These are phyloP conservation scores for Salvia miltiorrhiza DNA, from an alignment of 257 asterid species.

Conservation along the genomic window DNA sequence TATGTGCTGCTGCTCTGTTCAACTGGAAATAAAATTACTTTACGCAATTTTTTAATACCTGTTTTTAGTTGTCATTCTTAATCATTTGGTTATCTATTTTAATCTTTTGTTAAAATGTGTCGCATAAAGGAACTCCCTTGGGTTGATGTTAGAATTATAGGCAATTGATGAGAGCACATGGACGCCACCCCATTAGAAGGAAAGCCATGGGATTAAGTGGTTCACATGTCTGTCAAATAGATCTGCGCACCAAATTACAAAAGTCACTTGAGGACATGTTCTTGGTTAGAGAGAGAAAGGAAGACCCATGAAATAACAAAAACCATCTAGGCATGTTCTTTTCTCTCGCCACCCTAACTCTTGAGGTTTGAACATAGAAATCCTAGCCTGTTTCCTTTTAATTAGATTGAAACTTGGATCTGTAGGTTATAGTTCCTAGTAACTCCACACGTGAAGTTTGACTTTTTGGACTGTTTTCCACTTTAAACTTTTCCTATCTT, in stretches of 20 bases:
- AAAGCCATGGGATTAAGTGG: slow-evolving; percentile 40
- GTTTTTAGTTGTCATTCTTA: slow-evolving; percentile 33
- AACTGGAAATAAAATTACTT: slow-evolving; percentile 18
- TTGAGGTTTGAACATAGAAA: slow-evolving; percentile 24
- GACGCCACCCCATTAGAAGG: slow-evolving; percentile 52
- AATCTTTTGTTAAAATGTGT: slow-evolving; percentile 19
- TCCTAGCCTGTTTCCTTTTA: slow-evolving; percentile 28
- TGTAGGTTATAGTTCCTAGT: slow-evolving; percentile 34
- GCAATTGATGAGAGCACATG: slow-evolving; percentile 60
- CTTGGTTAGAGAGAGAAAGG: slow-evolving; percentile 16
- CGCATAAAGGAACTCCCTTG: slow-evolving; percentile 19
- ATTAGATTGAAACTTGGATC: slow-evolving; percentile 32
- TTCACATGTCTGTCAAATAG: slow-evolving; percentile 68
- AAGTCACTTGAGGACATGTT: slow-evolving; percentile 35
- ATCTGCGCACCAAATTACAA: slow-evolving; percentile 49
- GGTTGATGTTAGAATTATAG: slow-evolving; percentile 29
- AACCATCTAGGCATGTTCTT: slow-evolving; percentile 26
- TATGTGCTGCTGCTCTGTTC: background rate
- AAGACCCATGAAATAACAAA: slow-evolving; percentile 31
- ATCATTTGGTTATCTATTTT: slow-evolving; percentile 30
- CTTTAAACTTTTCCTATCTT: slow-evolving; percentile 25
- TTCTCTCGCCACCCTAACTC: slow-evolving; percentile 11
- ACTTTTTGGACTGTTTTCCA: slow-evolving; percentile 44
- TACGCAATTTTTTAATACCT: slow-evolving; percentile 6
- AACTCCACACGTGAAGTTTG: slow-evolving; percentile 57